Percentiles rank a stretch among this genome's conserved stretches.
Conservation (phyloP, 768 basidiomycete species). For the Mycena filopes region DNA sequence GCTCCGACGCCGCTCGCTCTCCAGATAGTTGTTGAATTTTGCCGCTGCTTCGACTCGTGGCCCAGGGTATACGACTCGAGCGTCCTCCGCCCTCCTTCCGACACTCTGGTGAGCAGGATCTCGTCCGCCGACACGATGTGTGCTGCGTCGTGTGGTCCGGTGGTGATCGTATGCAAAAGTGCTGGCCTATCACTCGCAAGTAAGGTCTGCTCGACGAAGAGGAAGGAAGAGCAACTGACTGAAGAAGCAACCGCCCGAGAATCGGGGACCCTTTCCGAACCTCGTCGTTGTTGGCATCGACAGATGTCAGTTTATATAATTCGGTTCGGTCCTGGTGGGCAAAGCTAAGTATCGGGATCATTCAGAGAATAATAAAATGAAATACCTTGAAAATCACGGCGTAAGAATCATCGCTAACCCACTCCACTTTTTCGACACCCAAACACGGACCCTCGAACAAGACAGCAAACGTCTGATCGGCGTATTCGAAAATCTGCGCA, state of each 20-base stretch:
- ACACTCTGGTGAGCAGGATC: slow-evolving; percentile 33
- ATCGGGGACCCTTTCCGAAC: slow-evolving; percentile 8
- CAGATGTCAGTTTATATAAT: slow-evolving; percentile 45
- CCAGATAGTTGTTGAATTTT: slow-evolving; percentile 11
- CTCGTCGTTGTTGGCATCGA: slow-evolving; percentile 49
- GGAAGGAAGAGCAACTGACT: slow-evolving; percentile 16
- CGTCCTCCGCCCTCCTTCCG: slow-evolving; percentile 30
- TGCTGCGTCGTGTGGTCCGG: slow-evolving; percentile 39
- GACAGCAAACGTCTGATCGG: slow-evolving; percentile 39
- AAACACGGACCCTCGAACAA: slow-evolving; percentile 42
- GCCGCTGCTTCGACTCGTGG: slow-evolving; percentile 8
- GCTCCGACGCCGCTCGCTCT: background rate
- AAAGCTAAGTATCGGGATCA: background rate
- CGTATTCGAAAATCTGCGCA: slow-evolving; percentile 53
- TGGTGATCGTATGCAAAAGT: slow-evolving; percentile 32
- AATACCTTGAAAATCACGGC: slow-evolving; percentile 52
- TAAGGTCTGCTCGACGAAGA: background rate
- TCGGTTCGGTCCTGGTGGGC: slow-evolving; percentile 55
- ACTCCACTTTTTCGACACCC: slow-evolving; percentile 46
- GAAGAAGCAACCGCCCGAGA: slow-evolving; percentile 10
- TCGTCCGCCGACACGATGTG: slow-evolving; percentile 36
- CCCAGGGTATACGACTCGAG: slow-evolving; percentile 16
- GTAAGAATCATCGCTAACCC: slow-evolving; percentile 53
- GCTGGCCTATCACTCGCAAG: slow-evolving; percentile 24
- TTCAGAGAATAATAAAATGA: background rate